A percentile compares a stretch with the other conserved stretches of the same genome.
Evolutionary conservation across 2,329 filamentous ascomycete genomes (phyloP).

Genomic region (Ophiosphaerella herpotricha): DNA sequence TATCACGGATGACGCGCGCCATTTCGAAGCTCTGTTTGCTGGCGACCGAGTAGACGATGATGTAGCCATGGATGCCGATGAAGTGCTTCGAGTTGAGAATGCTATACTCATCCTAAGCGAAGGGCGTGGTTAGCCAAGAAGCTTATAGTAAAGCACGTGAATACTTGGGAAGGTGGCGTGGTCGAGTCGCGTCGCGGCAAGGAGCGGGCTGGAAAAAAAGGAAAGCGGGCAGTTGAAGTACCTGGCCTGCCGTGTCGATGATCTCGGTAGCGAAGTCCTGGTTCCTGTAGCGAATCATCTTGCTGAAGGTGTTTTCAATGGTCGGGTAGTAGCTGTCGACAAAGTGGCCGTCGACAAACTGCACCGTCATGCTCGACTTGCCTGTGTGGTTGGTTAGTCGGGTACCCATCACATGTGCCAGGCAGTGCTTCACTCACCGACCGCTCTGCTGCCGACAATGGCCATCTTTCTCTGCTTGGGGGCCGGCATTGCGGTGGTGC

Average conservation of each 20-base stretch:
- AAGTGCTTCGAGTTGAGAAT: conserved; percentile 99
- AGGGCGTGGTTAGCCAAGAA: conserved; percentile 26
- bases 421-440: conserved; percentile 62
- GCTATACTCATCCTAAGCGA: conserved; percentile 86
- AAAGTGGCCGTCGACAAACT: conserved; percentile 96
- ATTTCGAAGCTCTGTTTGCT: conserved; percentile 96
- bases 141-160: conserved; percentile 1
- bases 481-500: conserved; percentile 60
- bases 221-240: conserved; percentile 47
- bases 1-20: conserved; percentile 93
- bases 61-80: conserved; percentile 98
- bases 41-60: conserved; percentile 97
- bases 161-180: conserved; percentile 13
- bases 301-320: conserved; percentile 98
- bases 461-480: conserved; percentile 93
- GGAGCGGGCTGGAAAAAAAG: not conserved
- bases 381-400: conserved; percentile 58
- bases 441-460: conserved; percentile 91
- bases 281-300: conserved; percentile 88
- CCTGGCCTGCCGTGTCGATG: conserved; percentile 95
- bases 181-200: conserved; percentile 16
- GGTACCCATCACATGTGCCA: conserved; percentile 4
- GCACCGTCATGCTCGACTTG: conserved; percentile 96
- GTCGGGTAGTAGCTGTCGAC: conserved; percentile 99
- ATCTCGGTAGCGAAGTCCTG: conserved; percentile 97